Evolutionary conservation across 1,139 yeast species (phyloP).

Genomic region (Saccharomycopsis hybrid): DNA sequence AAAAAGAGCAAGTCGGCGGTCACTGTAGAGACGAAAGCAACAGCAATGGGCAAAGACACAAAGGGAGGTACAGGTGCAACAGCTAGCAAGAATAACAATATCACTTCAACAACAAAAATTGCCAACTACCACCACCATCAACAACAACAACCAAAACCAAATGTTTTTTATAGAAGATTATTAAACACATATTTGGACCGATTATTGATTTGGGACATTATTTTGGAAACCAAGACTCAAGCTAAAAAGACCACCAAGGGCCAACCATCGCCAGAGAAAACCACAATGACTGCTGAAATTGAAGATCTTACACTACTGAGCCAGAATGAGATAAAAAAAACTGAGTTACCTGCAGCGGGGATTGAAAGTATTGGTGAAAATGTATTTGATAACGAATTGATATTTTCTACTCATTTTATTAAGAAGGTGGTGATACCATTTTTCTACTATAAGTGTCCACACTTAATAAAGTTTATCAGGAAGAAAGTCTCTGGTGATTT

Average conservation of each 20-base stretch:
- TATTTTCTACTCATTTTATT: slow-evolving; percentile 6
- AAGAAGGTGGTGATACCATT: slow-evolving; percentile 16
- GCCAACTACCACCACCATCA: neutral
- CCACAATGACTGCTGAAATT: neutral
- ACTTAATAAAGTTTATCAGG: slow-evolving; percentile 12
- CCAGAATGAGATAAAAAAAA: neutral
- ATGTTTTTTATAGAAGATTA: slow-evolving; percentile 13
- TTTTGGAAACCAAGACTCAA: slow-evolving; percentile 7
- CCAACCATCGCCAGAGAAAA: neutral
- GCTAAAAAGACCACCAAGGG: neutral
- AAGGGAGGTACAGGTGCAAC: neutral
- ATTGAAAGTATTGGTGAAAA: neutral
- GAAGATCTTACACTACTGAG: neutral
- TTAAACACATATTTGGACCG: slow-evolving; percentile 19
- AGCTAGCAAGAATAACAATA: neutral
- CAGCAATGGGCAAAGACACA: too few relatives aligned
- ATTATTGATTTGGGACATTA: slow-evolving; percentile 20
- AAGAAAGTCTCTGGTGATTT: slow-evolving; percentile 15
- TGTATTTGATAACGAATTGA: slow-evolving; percentile 9
- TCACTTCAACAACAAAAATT: neutral
- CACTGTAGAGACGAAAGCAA: too few relatives aligned
- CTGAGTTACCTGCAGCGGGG: neutral
- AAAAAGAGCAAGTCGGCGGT: neutral
- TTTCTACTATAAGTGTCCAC: slow-evolving; percentile 19
- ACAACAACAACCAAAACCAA: neutral